phyloP scores from a whole-genome alignment of 2,329 filamentous ascomycete species.

The Fusarium denticulatum region DNA sequence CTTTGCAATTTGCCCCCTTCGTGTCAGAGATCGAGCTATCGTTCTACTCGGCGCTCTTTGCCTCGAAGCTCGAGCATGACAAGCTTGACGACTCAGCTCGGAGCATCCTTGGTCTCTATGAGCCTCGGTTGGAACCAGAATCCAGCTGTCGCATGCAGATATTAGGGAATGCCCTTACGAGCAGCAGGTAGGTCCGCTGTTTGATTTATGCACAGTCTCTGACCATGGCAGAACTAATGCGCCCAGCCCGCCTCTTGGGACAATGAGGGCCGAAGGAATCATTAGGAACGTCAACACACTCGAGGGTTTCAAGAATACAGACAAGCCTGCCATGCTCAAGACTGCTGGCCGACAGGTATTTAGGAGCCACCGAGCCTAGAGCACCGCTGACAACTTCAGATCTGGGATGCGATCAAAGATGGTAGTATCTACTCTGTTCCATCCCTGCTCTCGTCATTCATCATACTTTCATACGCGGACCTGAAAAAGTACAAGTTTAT shows the following conservation, averaged over 20 bases:
- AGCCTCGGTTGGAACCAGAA: conserved; percentile 79
- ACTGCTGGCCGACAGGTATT: conserved; percentile 80
- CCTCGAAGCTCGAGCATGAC: conserved; percentile 94
- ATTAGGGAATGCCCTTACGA: conserved; percentile 84
- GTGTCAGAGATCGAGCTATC: conserved; percentile 93
- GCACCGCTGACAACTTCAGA: conserved; percentile 60
- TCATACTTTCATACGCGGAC: conserved; percentile 91
- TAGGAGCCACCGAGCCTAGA: not conserved
- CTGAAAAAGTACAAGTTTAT: conserved; percentile 97
- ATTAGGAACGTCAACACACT: conserved; percentile 97
- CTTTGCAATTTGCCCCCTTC: conserved; percentile 83
- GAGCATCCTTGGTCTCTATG: conserved; percentile 86
- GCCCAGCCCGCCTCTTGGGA: conserved; percentile 71
- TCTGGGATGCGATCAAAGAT: conserved; percentile 98
- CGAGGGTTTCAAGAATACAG: conserved; percentile 87
- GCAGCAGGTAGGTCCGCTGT: conserved; percentile 73
- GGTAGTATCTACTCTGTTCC: conserved; percentile 96
- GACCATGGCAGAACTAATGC: conserved; percentile 44
- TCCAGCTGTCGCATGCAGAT: conserved; percentile 91
- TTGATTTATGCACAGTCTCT: conserved; percentile 33
- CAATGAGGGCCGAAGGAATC: conserved; percentile 87
- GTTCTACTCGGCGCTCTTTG: conserved; percentile 93
- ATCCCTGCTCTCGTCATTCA: conserved; percentile 88
- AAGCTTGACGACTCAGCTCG: conserved; percentile 95
- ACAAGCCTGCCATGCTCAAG: conserved; percentile 81